Percentiles rank a stretch among this genome's conserved stretches.
Evolutionary conservation across 306 rosid species (phyloP).

Genomic region (Quercus bicolor): DNA sequence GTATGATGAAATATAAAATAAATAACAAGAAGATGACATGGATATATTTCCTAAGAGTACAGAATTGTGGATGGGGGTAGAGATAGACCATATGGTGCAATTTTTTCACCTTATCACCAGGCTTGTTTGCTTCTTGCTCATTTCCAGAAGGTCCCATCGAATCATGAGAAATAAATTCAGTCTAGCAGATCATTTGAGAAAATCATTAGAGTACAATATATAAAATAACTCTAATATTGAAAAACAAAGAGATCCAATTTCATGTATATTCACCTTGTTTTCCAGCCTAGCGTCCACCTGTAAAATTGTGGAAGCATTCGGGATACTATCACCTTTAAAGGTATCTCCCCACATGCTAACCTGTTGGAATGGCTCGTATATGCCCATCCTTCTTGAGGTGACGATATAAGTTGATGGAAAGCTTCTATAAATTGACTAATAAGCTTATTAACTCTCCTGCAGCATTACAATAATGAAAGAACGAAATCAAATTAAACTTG

Average conservation of each 20-base stretch:
- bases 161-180: conserved; percentile 52
- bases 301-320: conserved; percentile 45
- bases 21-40: conserved; percentile 14
- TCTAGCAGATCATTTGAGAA: conserved; percentile 38
- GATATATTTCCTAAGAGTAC: not conserved
- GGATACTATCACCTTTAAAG: conserved; percentile 45
- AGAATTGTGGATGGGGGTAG: not conserved
- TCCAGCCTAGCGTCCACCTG: conserved; percentile 43
- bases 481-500: not conserved
- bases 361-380: conserved; percentile 78
- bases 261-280: conserved; percentile 41
- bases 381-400: conserved; percentile 57
- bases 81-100: conserved; percentile 2
- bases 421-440: conserved; percentile 34
- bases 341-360: conserved; percentile 66
- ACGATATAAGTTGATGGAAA: conserved; percentile 54
- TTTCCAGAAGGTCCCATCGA: conserved; percentile 41
- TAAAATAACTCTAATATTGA: conserved; percentile 8
- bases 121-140: conserved; percentile 52
- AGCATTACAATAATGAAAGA: not conserved
- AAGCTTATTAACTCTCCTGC: not conserved
- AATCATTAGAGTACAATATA: conserved; percentile 16
- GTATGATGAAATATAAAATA: not conserved
- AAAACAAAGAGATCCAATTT: not conserved
- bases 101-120: conserved; percentile 62